Percentiles rank a stretch among this genome's conserved stretches.
phyloP scores from a whole-genome alignment of 371 early-diverging fungal genomes.

The Apophysomyces trapeziformis region DNA sequence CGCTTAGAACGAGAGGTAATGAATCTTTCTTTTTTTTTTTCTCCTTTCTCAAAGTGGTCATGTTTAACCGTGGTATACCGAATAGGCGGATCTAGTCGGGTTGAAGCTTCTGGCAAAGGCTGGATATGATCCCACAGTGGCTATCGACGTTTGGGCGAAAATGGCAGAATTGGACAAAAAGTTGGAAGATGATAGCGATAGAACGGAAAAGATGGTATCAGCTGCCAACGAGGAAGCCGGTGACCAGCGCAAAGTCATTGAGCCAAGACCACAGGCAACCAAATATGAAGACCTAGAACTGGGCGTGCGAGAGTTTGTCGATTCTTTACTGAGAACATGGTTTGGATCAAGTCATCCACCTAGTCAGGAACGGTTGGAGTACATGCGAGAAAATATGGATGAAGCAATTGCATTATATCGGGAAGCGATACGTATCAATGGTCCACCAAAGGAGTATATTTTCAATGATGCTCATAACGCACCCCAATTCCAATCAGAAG shows the following conservation, averaged over 20 bases:
- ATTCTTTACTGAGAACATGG: constrained; percentile 37
- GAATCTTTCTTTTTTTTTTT: constrained; percentile 9
- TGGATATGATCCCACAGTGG: constrained; percentile 57
- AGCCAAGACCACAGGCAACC: constrained; percentile 5
- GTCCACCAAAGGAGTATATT: constrained; percentile 23
- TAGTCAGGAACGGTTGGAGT: constrained; percentile 43
- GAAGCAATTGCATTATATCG: constrained; percentile 41
- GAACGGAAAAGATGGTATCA: not conserved
- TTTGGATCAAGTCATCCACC: constrained; percentile 59
- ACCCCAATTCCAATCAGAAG: not conserved
- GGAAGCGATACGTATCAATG: constrained; percentile 42
- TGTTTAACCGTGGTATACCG: too few species aligned
- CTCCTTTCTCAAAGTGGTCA: too few species aligned
- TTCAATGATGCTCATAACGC: not conserved
- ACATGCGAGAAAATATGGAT: constrained; percentile 50
- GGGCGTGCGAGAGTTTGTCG: constrained; percentile 30
- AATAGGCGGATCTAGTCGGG: constrained; percentile 60
- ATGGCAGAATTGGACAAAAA: constrained; percentile 26
- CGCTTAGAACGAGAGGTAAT: constrained; percentile 45
- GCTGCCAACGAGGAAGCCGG: constrained; percentile 17
- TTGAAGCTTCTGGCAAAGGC: constrained; percentile 60
- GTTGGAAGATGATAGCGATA: constrained; percentile 10
- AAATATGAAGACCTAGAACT: constrained; percentile 24
- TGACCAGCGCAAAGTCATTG: constrained; percentile 11
- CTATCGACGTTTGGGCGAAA: constrained; percentile 43